Evolutionary conservation across 1,284 basidiomycete species (phyloP), one percentile per base, ranked within the genome.

Genomic region (Malassezia furfur): DNA sequence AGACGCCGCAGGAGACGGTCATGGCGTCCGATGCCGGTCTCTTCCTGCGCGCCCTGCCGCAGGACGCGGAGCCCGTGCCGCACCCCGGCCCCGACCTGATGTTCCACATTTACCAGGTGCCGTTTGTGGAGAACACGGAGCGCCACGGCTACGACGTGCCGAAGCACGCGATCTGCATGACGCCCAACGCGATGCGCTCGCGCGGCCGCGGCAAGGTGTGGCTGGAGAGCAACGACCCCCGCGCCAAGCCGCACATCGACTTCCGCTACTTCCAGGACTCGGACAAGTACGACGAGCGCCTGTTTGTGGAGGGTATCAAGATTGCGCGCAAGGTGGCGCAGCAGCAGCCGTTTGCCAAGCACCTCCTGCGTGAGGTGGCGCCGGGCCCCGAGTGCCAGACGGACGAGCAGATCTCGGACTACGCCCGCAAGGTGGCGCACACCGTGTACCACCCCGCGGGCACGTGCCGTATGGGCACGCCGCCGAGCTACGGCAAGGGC

Each of bases 241-340:
- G 54, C 5, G 74, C 67, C 14, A 72, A 78, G 34, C 79, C 80
- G 0, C 71, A 73, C 19, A 74, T 81, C 25, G 78, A 82, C 60
- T 80, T 80, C 38, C 76, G 76, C 46, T 80, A 79, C 66, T 80
- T 81, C 63, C 78, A 74, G 48, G 74, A 76, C 50, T 52, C 78
- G 46, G 70, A 79, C 39, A 71, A 76, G 49, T 77, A 80, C 63
- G 81, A 81, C 74, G 67, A 71, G 65, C 62, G 73, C 32, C 65
- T 79, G 11, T 65, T 81, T 48, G 70, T 81, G 21, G 80, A 82
- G 62, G 76, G 77, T 21, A 69, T 81, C 60, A 83, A 83, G 60
- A 80, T 79, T 59, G 75, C 76, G 4, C 68, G 80, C 17, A 75
- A 71, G 41, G 70, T 83, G 36, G 72, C 75, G 0, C 55, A 78